Evolutionary conservation across 1,284 basidiomycete genomes (phyloP).

Genomic region (Cutaneotrichosporon sp.): DNA sequence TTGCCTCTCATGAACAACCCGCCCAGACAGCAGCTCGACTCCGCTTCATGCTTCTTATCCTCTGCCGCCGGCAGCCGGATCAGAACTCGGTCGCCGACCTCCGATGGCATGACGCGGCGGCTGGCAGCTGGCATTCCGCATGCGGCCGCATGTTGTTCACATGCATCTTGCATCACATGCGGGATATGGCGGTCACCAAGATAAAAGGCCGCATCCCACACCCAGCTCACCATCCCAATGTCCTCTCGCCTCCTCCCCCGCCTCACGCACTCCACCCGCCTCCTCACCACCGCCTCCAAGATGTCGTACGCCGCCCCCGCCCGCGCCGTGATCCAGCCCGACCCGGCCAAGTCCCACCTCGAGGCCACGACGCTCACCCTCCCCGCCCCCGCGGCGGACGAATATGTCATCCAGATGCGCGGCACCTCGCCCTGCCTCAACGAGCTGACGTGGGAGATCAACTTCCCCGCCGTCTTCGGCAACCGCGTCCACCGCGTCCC

Average conservation of each 20-base stretch:
- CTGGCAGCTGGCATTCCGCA: too few species aligned
- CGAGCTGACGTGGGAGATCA: conserved; percentile 19
- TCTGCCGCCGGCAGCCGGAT: too few species aligned
- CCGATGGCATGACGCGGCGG: too few species aligned
- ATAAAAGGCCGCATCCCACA: too few species aligned
- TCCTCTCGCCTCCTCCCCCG: background rate
- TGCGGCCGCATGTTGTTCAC: background rate
- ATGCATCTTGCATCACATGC: too few species aligned
- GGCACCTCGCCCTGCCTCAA: conserved; percentile 16
- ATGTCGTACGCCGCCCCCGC: too few species aligned
- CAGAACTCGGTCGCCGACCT: too few species aligned
- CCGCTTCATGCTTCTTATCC: too few species aligned
- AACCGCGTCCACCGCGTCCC: conserved; percentile 13
- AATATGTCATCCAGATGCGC: conserved; percentile 12
- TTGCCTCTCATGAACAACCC: too few species aligned
- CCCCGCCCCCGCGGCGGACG: conserved; percentile 1
- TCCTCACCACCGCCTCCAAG: background rate
- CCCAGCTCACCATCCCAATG: too few species aligned
- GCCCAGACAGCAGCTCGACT: too few species aligned
- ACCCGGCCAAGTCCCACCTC: conserved; percentile 4
- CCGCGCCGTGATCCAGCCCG: conserved; percentile 19
- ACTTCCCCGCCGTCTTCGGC: conserved; percentile 5
- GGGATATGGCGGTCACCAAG: too few species aligned
- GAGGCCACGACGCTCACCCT: conserved; percentile 5
- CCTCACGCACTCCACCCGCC: background rate